A percentile compares a stretch with the other conserved stretches of the same genome.
Conservation (phyloP, 371 early-diverging fungal genomes). For the Blakeslea trispora region DNA sequence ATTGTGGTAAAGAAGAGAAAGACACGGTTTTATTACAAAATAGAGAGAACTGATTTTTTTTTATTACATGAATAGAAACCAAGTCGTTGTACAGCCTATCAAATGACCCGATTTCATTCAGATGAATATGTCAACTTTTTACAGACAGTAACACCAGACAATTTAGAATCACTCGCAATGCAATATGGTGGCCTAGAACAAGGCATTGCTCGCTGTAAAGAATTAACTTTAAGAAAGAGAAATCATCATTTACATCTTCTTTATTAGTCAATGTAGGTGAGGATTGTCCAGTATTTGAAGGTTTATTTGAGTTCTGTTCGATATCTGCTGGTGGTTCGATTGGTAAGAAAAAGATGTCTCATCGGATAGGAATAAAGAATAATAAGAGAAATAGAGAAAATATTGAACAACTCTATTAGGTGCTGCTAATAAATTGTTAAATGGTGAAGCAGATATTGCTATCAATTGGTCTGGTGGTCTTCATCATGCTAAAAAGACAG, state of each 20-base stretch:
- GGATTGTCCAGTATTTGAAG: slow-evolving; percentile 99
- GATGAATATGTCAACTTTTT: slow-evolving; percentile 99
- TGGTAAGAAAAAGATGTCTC: no score
- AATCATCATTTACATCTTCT: neutral
- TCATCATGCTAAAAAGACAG: slow-evolving; percentile 97
- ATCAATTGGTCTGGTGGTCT: slow-evolving; percentile 99
- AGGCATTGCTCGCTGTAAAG: slow-evolving; percentile 75
- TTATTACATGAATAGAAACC: slow-evolving; percentile 62
- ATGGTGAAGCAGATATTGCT: slow-evolving; percentile 90
- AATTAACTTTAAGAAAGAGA: neutral
- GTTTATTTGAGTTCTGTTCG: slow-evolving; percentile 94
- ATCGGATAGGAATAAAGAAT: no score
- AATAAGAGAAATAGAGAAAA: no score
- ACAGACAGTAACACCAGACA: slow-evolving; percentile 92
- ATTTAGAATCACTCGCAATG: slow-evolving; percentile 77
- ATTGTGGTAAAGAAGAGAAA: slow-evolving; percentile 59
- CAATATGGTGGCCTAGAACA: slow-evolving; percentile 68
- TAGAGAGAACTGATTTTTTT: no score
- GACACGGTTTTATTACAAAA: no score
- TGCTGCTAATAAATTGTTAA: slow-evolving; percentile 87
- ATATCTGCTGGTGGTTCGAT: slow-evolving; percentile 96
- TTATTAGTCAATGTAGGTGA: slow-evolving; percentile 84
- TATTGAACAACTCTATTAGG: slow-evolving; percentile 58
- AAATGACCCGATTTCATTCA: slow-evolving; percentile 99
- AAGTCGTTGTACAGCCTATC: slow-evolving; percentile 83